These are phyloP conservation scores for Candida boidinii DNA, from an alignment of 805 yeast genomes.

Conservation along the genomic window DNA sequence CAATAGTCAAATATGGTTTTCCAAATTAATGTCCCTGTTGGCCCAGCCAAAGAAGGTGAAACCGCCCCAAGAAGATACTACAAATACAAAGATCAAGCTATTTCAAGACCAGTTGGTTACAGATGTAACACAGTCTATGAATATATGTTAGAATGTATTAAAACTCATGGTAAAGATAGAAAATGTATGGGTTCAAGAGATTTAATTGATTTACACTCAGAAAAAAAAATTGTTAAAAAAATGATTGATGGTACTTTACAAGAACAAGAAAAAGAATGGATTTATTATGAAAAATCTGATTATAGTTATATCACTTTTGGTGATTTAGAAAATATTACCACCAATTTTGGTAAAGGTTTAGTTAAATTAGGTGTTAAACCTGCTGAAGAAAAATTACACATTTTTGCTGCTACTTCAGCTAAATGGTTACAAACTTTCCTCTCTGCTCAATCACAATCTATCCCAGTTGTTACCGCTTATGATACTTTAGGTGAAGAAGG, in stretches of 20 bases:
- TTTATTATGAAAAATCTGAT: slow-evolving; percentile 67
- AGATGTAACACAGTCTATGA: slow-evolving; percentile 66
- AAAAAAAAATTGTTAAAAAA: slow-evolving; percentile 66
- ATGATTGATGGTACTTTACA: slow-evolving; percentile 66
- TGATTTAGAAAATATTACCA: slow-evolving; percentile 42
- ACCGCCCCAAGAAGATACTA: slow-evolving; percentile 74
- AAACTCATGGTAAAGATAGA: slow-evolving; percentile 40
- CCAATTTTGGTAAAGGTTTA: slow-evolving; percentile 66
- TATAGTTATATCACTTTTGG: slow-evolving; percentile 60
- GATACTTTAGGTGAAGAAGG: slow-evolving; percentile 91
- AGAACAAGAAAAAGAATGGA: slow-evolving; percentile 80
- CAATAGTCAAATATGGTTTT: slow-evolving; percentile 17
- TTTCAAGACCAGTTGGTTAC: slow-evolving; percentile 54
- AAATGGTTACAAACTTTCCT: slow-evolving; percentile 86
- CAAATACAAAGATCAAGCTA: slow-evolving; percentile 34
- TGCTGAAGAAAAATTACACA: slow-evolving; percentile 57
- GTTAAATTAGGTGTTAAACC: slow-evolving; percentile 65
- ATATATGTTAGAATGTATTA: slow-evolving; percentile 52
- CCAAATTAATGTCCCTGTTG: slow-evolving; percentile 49
- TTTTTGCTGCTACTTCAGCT: slow-evolving; percentile 82
- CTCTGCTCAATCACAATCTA: slow-evolving; percentile 68
- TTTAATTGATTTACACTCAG: slow-evolving; percentile 63
- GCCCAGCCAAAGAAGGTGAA: slow-evolving; percentile 68
- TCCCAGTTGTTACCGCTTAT: slow-evolving; percentile 92
- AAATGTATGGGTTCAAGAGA: slow-evolving; percentile 74